phyloP scores from a whole-genome alignment of 352 stramenopile genomes.

The Phytophthora cactorum region DNA sequence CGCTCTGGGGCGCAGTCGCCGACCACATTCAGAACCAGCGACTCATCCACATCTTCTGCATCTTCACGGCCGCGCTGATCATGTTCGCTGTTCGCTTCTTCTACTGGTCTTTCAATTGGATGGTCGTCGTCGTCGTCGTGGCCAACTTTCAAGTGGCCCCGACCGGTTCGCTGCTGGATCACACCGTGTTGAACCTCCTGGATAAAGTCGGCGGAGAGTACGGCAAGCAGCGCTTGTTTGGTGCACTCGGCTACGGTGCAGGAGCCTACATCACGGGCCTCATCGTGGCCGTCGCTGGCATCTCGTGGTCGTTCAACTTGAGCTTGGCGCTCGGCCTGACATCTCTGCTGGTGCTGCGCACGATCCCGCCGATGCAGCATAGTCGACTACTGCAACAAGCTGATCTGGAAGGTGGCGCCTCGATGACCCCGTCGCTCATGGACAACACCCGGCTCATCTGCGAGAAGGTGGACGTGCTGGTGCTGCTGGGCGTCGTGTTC shows the following conservation, averaged over 20 bases:
- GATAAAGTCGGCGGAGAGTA: slow-evolving; percentile 78
- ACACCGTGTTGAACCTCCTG: slow-evolving; percentile 72
- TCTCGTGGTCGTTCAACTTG: slow-evolving; percentile 84
- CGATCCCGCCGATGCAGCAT: slow-evolving; percentile 61
- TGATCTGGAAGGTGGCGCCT: slow-evolving; percentile 22
- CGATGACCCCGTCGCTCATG: slow-evolving; percentile 48
- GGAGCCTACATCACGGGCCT: slow-evolving; percentile 75
- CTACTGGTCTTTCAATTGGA: slow-evolving; percentile 57
- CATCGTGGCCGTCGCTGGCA: slow-evolving; percentile 59
- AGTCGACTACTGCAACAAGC: slow-evolving; percentile 29
- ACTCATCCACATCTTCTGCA: slow-evolving; percentile 65
- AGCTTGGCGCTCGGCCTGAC: slow-evolving; percentile 53
- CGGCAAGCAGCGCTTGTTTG: slow-evolving; percentile 85
- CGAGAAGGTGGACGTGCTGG: slow-evolving; percentile 63
- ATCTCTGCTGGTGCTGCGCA: slow-evolving; percentile 68
- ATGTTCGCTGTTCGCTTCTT: slow-evolving; percentile 67
- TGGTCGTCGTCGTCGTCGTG: slow-evolving; percentile 54
- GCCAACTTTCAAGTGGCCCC: slow-evolving; percentile 75
- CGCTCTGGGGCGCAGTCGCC: slow-evolving; percentile 77
- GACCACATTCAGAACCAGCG: slow-evolving; percentile 73
- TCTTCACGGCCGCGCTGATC: slow-evolving; percentile 61
- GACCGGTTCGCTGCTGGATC: slow-evolving; percentile 69
- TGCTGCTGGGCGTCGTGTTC: slow-evolving; percentile 76
- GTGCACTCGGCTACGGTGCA: slow-evolving; percentile 70
- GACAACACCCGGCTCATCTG: slow-evolving; percentile 42